Conservation (phyloP, 805 yeast species). For the Jamesozyma lodderae region DNA sequence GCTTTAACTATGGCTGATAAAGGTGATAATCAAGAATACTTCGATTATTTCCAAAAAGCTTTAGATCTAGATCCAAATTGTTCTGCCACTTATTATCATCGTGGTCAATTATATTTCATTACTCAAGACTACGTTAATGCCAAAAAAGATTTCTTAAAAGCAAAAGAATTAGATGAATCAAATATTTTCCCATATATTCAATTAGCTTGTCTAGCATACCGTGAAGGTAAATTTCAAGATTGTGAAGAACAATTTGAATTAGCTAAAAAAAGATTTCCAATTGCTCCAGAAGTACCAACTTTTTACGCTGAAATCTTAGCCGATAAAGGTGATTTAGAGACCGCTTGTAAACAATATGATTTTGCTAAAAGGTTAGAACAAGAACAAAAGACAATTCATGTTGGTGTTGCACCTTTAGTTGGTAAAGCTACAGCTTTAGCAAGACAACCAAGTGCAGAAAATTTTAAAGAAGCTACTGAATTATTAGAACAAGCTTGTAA, state of each 20-base stretch:
- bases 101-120: slow-evolving; percentile 84
- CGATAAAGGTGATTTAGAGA: slow-evolving; percentile 63
- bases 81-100: slow-evolving; percentile 85
- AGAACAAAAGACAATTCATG: slow-evolving; percentile 50
- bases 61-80: slow-evolving; percentile 55
- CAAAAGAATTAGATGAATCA: slow-evolving; percentile 61
- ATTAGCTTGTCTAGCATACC: slow-evolving; percentile 84
- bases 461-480: slow-evolving; percentile 48
- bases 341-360: slow-evolving; percentile 78
- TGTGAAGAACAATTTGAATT: slow-evolving; percentile 60
- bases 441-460: slow-evolving; percentile 38
- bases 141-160: slow-evolving; percentile 60
- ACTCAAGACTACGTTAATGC: slow-evolving; percentile 70
- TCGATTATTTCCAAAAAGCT: slow-evolving; percentile 66
- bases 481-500: slow-evolving; percentile 67
- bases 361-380: slow-evolving; percentile 74
- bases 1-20: slow-evolving; percentile 79
- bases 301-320: slow-evolving; percentile 90
- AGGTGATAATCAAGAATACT: slow-evolving; percentile 58
- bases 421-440: slow-evolving; percentile 76
- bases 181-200: slow-evolving; percentile 85
- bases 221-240: slow-evolving; percentile 44
- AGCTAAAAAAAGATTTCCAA: slow-evolving; percentile 69
- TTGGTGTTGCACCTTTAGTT: slow-evolving; percentile 82
- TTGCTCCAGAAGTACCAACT: slow-evolving; percentile 86